Base-by-base conservation (phyloP, 306 rosid genomes). In the Sicyos edulis region DNA sequence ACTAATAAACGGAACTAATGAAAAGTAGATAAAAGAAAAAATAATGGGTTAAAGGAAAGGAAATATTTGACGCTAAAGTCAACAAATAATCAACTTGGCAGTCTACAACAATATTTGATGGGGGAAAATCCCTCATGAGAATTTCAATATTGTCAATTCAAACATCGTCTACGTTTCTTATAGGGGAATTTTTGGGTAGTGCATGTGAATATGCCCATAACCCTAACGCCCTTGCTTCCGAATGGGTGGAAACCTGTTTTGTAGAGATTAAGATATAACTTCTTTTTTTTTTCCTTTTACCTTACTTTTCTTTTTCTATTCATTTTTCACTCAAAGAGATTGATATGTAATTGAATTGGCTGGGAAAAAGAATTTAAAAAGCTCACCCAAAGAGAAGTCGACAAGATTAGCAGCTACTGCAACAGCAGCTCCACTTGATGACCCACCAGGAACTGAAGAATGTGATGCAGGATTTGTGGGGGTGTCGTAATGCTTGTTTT, bases 361-460 rank as follows among this genome's bases (percentile, higher is more conserved):
- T 14, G 12, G 66, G 32, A 29, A 10, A 15, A 6, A 15, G 32
- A 49, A 65, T 44, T 65, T 42, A 47, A 47, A 55, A 77, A 77
- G 75, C 92, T 80, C 66, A 95, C 99, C 99, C 75, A 95, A 59
- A 5, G 97, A 84, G 77, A 95, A 95, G 82, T 89, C 96, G 63
- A 81, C 96, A 42, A 95, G 84, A 81, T 84, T 77, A 50, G 96
- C 92, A 51, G 97, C 97, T 77, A 95, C 97, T 63, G 96, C 95
- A 21, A 91, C 97, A 8, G 99, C 95, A 76, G 96, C 92, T 69
- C 97, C 99, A 77, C 99, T 79, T 40, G 92, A 95, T 67, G 96
- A 81, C 70, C 97, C 99, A 65, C 99, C 99, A 0, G 99, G 92
- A 64, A 85, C 70, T 68, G 88, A 90, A 50, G 85, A 72, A 77